Conservation (phyloP, 148 eudicot genomes). For the Nepenthes mirabilis region DNA sequence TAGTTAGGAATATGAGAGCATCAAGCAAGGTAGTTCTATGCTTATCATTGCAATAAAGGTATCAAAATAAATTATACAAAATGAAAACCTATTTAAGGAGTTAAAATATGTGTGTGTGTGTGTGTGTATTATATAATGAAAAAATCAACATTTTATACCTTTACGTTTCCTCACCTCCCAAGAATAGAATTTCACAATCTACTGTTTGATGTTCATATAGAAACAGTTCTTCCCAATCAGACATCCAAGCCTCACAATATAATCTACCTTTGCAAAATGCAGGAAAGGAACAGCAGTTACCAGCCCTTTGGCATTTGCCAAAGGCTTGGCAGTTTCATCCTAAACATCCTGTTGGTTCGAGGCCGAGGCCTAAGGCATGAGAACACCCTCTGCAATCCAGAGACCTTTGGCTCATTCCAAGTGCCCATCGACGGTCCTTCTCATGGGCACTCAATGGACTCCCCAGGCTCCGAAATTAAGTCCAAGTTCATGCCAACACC, state of each 20-base stretch:
- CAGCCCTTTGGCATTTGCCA: slow-evolving; percentile 1
- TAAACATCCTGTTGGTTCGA: slow-evolving; percentile 1
- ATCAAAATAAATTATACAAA: not conserved
- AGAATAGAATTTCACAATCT: not conserved
- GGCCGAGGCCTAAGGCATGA: not conserved
- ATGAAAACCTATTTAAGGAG: not conserved
- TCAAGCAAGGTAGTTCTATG: not conserved
- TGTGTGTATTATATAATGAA: not conserved
- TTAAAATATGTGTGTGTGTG: not conserved
- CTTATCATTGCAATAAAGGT: not conserved
- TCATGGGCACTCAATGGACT: not conserved
- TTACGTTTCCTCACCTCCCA: no score
- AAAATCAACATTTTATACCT: not conserved
- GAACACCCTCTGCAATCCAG: not conserved
- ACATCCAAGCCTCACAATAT: not conserved
- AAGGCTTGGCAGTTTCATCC: slow-evolving; percentile 3
- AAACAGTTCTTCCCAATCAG: not conserved
- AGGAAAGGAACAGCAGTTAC: slow-evolving; percentile 1
- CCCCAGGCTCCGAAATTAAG: not conserved
- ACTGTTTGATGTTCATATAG: slow-evolving; percentile 1
- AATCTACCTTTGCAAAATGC: not conserved
- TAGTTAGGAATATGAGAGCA: not conserved
- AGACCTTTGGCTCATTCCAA: not conserved
- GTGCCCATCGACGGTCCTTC: not conserved
- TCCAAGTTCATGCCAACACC: not conserved